Percentiles rank a stretch among this genome's conserved stretches.
Conservation (phyloP, 73 alveolate genomes). For the Symbiodinium pilosum region DNA sequence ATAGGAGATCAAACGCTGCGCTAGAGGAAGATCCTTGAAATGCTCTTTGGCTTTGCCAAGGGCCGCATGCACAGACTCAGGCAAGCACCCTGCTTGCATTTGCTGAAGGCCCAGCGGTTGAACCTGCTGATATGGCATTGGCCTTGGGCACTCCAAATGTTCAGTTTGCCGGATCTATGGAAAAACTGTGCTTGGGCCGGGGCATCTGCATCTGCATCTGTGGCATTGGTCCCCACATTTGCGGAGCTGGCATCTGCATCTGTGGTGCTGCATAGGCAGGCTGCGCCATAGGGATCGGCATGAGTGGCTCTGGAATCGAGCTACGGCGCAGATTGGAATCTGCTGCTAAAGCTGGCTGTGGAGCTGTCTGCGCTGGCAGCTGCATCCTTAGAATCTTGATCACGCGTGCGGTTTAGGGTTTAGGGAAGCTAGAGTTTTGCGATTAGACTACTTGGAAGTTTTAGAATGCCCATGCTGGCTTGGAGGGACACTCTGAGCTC, state of each 20-base stretch:
- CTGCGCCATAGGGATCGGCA: background rate
- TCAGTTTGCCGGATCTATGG: too few relatives aligned
- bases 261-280: background rate
- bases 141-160: background rate
- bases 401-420: background rate
- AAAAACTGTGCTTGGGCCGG: background rate
- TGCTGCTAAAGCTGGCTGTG: background rate
- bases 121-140: conserved; percentile 15
- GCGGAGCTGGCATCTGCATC: conserved; percentile 1
- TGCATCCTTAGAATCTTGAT: background rate
- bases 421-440: too few relatives aligned
- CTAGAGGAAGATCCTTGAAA: too few relatives aligned
- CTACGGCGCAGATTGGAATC: conserved; percentile 12
- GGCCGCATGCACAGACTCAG: background rate
- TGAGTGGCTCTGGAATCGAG: background rate
- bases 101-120: background rate
- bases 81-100: background rate
- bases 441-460: too few relatives aligned
- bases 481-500: background rate
- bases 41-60: too few relatives aligned
- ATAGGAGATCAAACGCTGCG: too few relatives aligned
- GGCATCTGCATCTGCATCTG: conserved; percentile 18
- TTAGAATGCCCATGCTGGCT: background rate
- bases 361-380: background rate
- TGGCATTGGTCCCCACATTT: background rate